Conservation (phyloP, 1,284 basidiomycete species). For the Cryptococcus sp. region DNA sequence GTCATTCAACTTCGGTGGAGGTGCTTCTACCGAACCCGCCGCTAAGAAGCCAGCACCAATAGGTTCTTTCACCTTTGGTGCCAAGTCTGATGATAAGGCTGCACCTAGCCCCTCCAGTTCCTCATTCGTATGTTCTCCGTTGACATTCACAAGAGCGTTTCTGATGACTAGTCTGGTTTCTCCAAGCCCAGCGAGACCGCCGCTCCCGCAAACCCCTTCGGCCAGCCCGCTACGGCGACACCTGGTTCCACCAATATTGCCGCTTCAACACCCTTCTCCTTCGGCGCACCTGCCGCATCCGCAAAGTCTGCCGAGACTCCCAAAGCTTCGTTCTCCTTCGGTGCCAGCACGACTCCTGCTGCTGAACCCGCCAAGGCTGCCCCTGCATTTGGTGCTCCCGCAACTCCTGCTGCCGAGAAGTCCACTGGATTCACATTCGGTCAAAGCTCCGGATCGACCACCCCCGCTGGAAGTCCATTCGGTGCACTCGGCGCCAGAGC, state of each 20-base stretch:
- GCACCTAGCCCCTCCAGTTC: slow-evolving; percentile 3
- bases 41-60: background rate
- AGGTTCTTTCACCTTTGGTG: slow-evolving; percentile 1
- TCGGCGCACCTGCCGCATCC: slow-evolving; percentile 12
- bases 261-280: slow-evolving; percentile 16
- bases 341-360: slow-evolving; percentile 5
- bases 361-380: slow-evolving; percentile 9
- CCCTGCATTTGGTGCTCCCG: slow-evolving; percentile 10
- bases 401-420: slow-evolving; percentile 5
- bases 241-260: slow-evolving; percentile 8
- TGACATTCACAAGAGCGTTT: slow-evolving; percentile 10
- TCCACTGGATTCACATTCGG: slow-evolving; percentile 20
- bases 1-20: slow-evolving; percentile 1
- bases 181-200: slow-evolving; percentile 9
- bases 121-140: slow-evolving; percentile 5
- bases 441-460: slow-evolving; percentile 9
- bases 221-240: slow-evolving; percentile 1
- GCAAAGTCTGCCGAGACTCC: slow-evolving; percentile 6
- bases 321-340: slow-evolving; percentile 14
- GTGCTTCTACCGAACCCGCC: background rate
- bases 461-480: slow-evolving; percentile 5
- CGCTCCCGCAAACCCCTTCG: slow-evolving; percentile 16
- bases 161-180: slow-evolving; percentile 4
- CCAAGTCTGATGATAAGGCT: slow-evolving; percentile 13
- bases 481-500: slow-evolving; percentile 4